Evolutionary conservation across 176 grass and related monocot species (phyloP).

Genomic region (Chrysopogon serrulatus): DNA sequence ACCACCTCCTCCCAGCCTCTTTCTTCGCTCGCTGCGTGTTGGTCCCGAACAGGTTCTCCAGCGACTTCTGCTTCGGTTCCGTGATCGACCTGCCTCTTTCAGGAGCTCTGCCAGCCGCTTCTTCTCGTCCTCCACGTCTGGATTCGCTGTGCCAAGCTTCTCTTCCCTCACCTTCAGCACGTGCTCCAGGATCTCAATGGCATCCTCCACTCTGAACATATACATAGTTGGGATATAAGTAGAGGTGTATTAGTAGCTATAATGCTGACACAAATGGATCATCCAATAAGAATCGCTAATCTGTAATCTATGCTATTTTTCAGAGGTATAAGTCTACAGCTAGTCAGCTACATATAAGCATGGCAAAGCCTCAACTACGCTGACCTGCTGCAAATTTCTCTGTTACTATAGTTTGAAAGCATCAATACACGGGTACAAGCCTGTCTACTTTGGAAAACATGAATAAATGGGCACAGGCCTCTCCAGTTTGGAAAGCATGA

Average conservation of each 20-base stretch:
- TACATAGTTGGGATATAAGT: background rate
- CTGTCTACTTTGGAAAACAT: background rate
- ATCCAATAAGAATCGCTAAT: background rate
- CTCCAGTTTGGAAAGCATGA: background rate
- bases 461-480: background rate
- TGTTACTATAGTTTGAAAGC: background rate
- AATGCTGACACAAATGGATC: background rate
- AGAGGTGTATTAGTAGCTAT: background rate
- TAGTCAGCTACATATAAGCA: background rate
- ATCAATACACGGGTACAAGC: background rate
- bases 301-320: background rate
- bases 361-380: background rate
- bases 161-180: constrained; percentile 94
- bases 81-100: constrained; percentile 72
- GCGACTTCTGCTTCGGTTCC: constrained; percentile 85
- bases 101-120: constrained; percentile 69
- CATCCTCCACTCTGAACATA: constrained; percentile 74
- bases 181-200: constrained; percentile 88
- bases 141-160: constrained; percentile 91
- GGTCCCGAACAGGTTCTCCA: constrained; percentile 65
- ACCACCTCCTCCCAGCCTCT: constrained; percentile 75
- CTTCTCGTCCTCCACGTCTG: constrained; percentile 95
- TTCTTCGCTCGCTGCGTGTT: constrained; percentile 63
- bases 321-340: background rate
- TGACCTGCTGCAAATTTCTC: background rate